phyloP scores from a whole-genome alignment of 768 basidiomycete genomes.

The Lactifluus subvellereus region DNA sequence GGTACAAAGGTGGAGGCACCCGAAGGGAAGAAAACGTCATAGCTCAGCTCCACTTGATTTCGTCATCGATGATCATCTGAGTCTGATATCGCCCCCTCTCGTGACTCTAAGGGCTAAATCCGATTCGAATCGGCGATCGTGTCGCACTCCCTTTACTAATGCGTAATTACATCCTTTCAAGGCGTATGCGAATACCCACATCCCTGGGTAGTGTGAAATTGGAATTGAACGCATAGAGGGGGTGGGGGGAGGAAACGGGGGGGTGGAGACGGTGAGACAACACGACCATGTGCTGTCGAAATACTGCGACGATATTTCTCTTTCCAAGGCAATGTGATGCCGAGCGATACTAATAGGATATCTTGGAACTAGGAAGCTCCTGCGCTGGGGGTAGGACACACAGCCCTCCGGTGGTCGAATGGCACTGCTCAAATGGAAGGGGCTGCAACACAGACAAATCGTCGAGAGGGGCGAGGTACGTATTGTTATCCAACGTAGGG shows the following conservation, averaged over 20 bases:
- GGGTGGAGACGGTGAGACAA: background rate
- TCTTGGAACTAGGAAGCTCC: background rate
- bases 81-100: background rate
- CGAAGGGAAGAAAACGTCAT: background rate
- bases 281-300: background rate
- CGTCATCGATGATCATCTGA: slow-evolving; percentile 7
- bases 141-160: too few relatives aligned
- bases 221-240: too few relatives aligned
- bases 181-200: background rate
- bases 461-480: slow-evolving; percentile 20
- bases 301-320: background rate
- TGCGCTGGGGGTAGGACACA: background rate
- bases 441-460: slow-evolving; percentile 18
- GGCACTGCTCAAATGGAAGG: slow-evolving; percentile 19
- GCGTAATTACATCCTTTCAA: background rate
- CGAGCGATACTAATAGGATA: slow-evolving; percentile 4
- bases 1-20: background rate
- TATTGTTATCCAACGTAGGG: background rate
- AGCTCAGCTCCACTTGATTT: slow-evolving; percentile 9
- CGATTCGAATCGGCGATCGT: background rate
- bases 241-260: background rate
- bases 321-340: background rate
- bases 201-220: background rate
- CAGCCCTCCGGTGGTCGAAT: background rate
- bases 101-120: background rate